phyloP scores from a whole-genome alignment of 805 yeast genomes.

The Kluyveromyces nonfermentans region DNA sequence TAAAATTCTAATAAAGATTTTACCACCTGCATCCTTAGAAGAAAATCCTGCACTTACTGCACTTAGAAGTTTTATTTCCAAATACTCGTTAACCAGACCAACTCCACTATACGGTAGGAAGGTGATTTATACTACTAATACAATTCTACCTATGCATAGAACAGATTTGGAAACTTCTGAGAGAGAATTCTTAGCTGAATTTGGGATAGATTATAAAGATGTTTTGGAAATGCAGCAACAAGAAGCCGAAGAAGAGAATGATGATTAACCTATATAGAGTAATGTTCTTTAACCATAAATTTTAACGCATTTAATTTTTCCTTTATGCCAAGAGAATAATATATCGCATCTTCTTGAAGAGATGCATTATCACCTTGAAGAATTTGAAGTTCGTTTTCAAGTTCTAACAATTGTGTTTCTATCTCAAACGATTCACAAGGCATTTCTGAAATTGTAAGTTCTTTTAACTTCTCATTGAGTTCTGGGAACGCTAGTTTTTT shows the following conservation, averaged over 20 bases:
- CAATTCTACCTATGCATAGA: conserved; percentile 17
- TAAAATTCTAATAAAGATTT: conserved; percentile 13
- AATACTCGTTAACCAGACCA: conserved; percentile 16
- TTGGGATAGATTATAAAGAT: conserved; percentile 11
- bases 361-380: conserved; percentile 4
- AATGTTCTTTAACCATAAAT: not conserved
- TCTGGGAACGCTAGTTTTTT: conserved; percentile 1
- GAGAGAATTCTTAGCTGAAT: conserved; percentile 12
- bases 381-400: conserved; percentile 16
- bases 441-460: conserved; percentile 4
- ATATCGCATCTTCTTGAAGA: conserved; percentile 8
- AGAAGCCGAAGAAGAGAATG: conserved; percentile 8
- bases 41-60: conserved; percentile 20
- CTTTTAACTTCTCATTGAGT: conserved; percentile 3
- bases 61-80: conserved; percentile 17
- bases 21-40: conserved; percentile 19
- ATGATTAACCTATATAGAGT: conserved; percentile 5
- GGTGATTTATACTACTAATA: conserved; percentile 15
- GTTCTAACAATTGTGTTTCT: conserved; percentile 16
- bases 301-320: conserved; percentile 25
- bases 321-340: conserved; percentile 21
- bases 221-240: conserved; percentile 3
- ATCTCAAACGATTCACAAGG: conserved; percentile 11
- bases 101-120: conserved; percentile 19
- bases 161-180: conserved; percentile 6